Evolutionary conservation across 345 rosid genomes (phyloP).

Genomic region (Eucalyptus virginea): DNA sequence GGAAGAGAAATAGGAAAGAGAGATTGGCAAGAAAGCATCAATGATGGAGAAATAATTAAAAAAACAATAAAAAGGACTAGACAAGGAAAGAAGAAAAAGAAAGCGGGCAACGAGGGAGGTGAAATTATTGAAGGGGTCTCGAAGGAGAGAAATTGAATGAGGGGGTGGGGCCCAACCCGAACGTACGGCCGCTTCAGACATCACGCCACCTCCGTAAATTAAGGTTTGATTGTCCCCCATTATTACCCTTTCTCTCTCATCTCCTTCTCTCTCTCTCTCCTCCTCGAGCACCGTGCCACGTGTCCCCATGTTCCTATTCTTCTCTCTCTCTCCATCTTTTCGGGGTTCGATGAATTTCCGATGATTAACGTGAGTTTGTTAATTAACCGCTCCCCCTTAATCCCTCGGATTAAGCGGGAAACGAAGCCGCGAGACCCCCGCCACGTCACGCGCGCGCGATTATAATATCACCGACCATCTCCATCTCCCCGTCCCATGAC

Average conservation of each 20-base stretch:
- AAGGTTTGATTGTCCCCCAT: constrained; percentile 5
- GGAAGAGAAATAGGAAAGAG: background rate
- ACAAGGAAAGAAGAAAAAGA: background rate
- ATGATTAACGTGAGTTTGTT: background rate
- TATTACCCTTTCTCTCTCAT: background rate
- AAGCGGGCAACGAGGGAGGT: background rate
- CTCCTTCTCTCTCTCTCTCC: background rate
- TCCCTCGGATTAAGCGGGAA: background rate
- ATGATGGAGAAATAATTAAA: background rate
- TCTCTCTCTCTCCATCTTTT: background rate
- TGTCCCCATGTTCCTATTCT: background rate
- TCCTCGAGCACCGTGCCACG: constrained; percentile 44
- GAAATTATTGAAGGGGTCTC: background rate
- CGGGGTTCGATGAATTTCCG: background rate
- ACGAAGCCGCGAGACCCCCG: background rate
- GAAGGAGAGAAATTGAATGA: background rate
- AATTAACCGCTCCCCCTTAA: background rate
- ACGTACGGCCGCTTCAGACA: constrained; percentile 20
- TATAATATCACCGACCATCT: constrained; percentile 21
- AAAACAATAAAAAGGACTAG: background rate
- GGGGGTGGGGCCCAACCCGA: background rate
- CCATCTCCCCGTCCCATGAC: background rate
- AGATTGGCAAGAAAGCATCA: background rate
- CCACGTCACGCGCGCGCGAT: constrained; percentile 10
- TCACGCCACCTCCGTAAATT: constrained; percentile 52